Percentiles rank a stretch among this genome's conserved stretches.
These are phyloP conservation scores for Tylopilus felleus DNA, from an alignment of 768 basidiomycete genomes.

Conservation along the genomic window DNA sequence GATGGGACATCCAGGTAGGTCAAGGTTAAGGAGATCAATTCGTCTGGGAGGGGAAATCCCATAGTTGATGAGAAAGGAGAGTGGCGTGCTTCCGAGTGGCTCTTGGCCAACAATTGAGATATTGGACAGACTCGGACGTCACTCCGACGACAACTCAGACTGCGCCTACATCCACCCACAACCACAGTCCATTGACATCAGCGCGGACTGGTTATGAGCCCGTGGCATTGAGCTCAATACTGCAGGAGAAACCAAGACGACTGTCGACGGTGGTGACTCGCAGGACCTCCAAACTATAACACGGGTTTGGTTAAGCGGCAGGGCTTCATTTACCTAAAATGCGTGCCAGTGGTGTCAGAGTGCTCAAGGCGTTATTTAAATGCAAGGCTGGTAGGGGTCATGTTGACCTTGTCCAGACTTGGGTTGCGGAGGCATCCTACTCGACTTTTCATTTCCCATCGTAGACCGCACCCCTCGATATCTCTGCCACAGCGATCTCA, in stretches of 20 bases:
- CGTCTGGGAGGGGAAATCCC: slow-evolving; percentile 29
- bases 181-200: not conserved
- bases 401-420: slow-evolving; percentile 10
- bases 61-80: slow-evolving; percentile 2
- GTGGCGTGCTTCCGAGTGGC: not conserved
- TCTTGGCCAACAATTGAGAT: no score
- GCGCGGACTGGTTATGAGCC: no score
- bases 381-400: not conserved
- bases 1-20: slow-evolving; percentile 28
- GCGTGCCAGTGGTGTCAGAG: not conserved
- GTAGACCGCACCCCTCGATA: slow-evolving; percentile 19
- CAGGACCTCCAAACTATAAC: no score
- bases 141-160: slow-evolving; percentile 2
- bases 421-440: not conserved
- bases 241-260: not conserved
- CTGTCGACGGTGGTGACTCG: not conserved
- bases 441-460: slow-evolving; percentile 8
- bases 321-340: not conserved
- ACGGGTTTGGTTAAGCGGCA: no score
- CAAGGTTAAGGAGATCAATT: slow-evolving; percentile 26
- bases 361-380: not conserved
- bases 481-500: slow-evolving; percentile 6
- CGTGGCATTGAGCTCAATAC: no score
- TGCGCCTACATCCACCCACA: no score
- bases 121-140: no score